A percentile compares a stretch with the other conserved stretches of the same genome.
Evolutionary conservation across 495 filamentous ascomycete genomes (phyloP).

Genomic region (Eremomyces bilateralis): DNA sequence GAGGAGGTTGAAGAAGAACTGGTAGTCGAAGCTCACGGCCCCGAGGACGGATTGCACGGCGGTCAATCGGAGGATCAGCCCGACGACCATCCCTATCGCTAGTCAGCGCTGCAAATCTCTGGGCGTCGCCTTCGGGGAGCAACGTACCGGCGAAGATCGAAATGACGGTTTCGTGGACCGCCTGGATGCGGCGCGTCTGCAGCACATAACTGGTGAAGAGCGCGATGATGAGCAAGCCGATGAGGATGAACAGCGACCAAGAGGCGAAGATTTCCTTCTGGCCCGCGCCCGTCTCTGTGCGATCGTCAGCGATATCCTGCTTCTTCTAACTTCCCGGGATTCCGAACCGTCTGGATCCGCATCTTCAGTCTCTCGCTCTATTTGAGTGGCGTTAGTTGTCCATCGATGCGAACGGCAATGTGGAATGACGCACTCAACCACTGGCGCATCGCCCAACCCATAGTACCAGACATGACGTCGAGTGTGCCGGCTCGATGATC

Average conservation of each 20-base stretch:
- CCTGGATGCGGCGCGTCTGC: constrained; percentile 85
- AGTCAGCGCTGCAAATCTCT: background rate
- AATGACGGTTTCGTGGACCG: constrained; percentile 91
- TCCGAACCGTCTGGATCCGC: no score
- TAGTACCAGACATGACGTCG: no score
- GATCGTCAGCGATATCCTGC: constrained; percentile 1
- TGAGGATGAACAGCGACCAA: constrained; percentile 92
- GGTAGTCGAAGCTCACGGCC: constrained; percentile 87
- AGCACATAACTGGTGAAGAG: constrained; percentile 94
- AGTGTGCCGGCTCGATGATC: no score
- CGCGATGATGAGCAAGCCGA: constrained; percentile 75
- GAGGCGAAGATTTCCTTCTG: constrained; percentile 84
- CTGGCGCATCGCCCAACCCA: no score
- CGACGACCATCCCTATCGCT: constrained; percentile 72
- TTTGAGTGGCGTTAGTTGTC: no score
- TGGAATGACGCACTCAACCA: no score
- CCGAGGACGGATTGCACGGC: constrained; percentile 62
- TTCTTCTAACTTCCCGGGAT: no score
- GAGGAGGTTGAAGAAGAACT: constrained; percentile 97
- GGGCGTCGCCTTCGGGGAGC: background rate
- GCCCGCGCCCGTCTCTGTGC: constrained; percentile 33
- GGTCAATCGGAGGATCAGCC: constrained; percentile 64
- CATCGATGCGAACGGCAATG: no score
- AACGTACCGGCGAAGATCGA: constrained; percentile 85
- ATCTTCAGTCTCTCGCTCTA: no score